A percentile compares a stretch with the other conserved stretches of the same genome.
Conservation (phyloP, 225 moss, liverwort and hornwort genomes). For the Physcomitrium patens region DNA sequence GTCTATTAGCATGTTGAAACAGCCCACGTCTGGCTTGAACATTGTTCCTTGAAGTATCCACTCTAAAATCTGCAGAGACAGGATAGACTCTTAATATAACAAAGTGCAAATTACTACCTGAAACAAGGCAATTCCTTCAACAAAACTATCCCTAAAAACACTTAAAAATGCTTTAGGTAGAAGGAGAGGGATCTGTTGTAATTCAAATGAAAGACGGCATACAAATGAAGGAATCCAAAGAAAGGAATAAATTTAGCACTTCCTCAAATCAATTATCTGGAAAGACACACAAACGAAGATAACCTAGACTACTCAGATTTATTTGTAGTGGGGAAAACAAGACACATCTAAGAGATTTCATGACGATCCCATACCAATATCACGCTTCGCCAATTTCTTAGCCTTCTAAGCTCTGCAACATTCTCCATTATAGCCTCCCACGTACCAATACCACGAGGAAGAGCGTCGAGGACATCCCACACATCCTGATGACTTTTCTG, state of each 20-base stretch:
- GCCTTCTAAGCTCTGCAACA: constrained; percentile 73
- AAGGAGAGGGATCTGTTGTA: constrained; percentile 7
- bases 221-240: neutral
- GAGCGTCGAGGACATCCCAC: constrained; percentile 81
- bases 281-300: neutral
- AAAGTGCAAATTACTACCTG: neutral
- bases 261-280: neutral
- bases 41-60: constrained; percentile 81
- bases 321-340: too few species aligned
- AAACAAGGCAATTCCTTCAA: neutral
- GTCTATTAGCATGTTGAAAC: constrained; percentile 91
- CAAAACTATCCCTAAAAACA: neutral
- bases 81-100: constrained; percentile 5
- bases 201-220: neutral
- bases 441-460: constrained; percentile 60
- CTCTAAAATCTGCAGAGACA: constrained; percentile 71
- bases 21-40: constrained; percentile 80
- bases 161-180: too few species aligned
- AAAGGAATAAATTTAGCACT: neutral
- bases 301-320: neutral
- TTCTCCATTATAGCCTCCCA: constrained; percentile 80
- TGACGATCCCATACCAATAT: constrained; percentile 53
- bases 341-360: neutral
- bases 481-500: constrained; percentile 55
- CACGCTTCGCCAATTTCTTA: constrained; percentile 69